Base-by-base conservation (phyloP, 1,284 basidiomycete genomes). In the Papiliotrema flavescens region DNA sequence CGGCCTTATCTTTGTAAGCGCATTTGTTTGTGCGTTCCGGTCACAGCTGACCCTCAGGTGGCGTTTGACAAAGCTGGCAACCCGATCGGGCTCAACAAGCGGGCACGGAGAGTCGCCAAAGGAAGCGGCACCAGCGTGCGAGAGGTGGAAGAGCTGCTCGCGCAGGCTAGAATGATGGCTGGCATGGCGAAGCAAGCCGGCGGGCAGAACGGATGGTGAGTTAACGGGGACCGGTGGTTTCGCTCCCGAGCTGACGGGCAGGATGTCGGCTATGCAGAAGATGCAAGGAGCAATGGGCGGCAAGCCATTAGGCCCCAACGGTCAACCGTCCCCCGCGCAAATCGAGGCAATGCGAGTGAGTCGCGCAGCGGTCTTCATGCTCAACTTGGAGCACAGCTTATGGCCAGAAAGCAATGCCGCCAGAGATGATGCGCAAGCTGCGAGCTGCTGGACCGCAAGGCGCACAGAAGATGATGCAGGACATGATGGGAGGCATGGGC, bases 161-260 rank as follows among this genome's bases (percentile, higher is more conserved):
- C 90, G 68, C 94, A 97, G 77, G 95, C 96, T 66, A 84, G 89
- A 49, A 93, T 96, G 88, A 95, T 97, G 89, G 86, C 90, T 49
- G 92, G 90, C 67, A 94, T 96, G 90, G 93, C 93, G 22, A 95
- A 93, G 79, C 88, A 91, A 71, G 92, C 93, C 17, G 95, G 95
- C 44, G 96, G 95, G 36, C 97, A 96, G 82, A 89, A 90, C 61
- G 92, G 93, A 66, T 91, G 90, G 87, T 84, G 55, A 57, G 82
- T 79, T 35, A 35, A 7, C 42, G 17, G 19, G 13, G 32, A 13
- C 26, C 36, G 19, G 19, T 24, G 7, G 11, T 32, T n/a, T 35
- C 43, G 8, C 15, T 4, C 34, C 43, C 28, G 11, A 20, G 49
- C 37, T 61, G 41, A 50, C 48, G 23, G 37, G 20, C 62, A 87